Conservation (phyloP, 1,284 basidiomycete species). For the Irpex rosettiformis region DNA sequence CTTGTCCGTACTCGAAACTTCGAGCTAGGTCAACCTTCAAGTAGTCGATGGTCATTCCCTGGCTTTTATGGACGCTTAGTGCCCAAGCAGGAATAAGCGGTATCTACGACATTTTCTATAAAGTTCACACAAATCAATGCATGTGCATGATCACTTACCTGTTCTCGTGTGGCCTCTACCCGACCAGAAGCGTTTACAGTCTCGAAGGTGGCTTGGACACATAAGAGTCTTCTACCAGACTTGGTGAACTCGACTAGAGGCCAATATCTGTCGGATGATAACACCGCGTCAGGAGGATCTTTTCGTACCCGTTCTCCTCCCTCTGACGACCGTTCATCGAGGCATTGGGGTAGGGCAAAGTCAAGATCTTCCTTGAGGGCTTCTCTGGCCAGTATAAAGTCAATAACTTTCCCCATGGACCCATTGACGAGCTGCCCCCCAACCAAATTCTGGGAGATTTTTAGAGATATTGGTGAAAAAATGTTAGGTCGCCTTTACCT, state of each 20-base stretch:
- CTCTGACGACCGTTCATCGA: not conserved
- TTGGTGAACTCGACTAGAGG: constrained; percentile 50
- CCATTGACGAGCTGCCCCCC: constrained; percentile 75
- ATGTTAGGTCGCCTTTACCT: constrained; percentile 39
- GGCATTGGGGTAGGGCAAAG: constrained; percentile 1
- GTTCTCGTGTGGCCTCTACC: constrained; percentile 49
- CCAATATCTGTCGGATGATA: constrained; percentile 31
- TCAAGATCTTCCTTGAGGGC: constrained; percentile 4
- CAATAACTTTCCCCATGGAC: constrained; percentile 76
- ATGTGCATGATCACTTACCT: too few species aligned
- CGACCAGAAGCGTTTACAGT: constrained; percentile 49
- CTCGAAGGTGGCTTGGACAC: constrained; percentile 54
- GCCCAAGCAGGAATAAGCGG: constrained; percentile 82
- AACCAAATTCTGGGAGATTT: constrained; percentile 11
- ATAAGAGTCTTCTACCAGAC: constrained; percentile 20
- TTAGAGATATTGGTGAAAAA: not conserved
- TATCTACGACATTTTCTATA: constrained; percentile 38
- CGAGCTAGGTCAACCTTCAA: constrained; percentile 68
- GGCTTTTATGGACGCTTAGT: constrained; percentile 83
- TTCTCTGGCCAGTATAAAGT: constrained; percentile 39
- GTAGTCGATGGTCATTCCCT: constrained; percentile 79
- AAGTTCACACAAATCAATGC: too few species aligned
- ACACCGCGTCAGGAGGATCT: too few species aligned
- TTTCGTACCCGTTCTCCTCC: too few species aligned
- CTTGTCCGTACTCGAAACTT: constrained; percentile 82